A percentile compares a stretch with the other conserved stretches of the same genome.
Evolutionary conservation across 352 stramenopile species (phyloP).

Genomic region (Aphanomyces cochlioides): DNA sequence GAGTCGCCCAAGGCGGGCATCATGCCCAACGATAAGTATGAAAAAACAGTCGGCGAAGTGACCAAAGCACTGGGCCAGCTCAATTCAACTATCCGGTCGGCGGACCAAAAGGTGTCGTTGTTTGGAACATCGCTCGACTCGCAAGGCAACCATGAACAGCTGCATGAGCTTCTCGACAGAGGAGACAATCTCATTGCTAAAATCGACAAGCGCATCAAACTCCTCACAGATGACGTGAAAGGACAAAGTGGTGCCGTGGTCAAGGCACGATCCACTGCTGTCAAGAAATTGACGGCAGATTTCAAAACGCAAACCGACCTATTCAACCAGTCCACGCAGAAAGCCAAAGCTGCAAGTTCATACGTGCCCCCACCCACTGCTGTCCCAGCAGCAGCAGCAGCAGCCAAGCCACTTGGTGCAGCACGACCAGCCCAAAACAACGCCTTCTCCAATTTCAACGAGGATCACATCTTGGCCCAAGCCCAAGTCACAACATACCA

Average conservation of each 20-base stretch:
- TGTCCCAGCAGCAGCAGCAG: neutral
- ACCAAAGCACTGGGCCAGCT: slow-evolving; percentile 57
- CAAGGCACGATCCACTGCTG: slow-evolving; percentile 46
- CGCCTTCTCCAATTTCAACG: slow-evolving; percentile 53
- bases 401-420: neutral
- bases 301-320: slow-evolving; percentile 62
- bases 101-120: slow-evolving; percentile 62
- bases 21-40: slow-evolving; percentile 43
- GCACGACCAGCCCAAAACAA: neutral
- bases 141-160: slow-evolving; percentile 55
- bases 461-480: slow-evolving; percentile 65
- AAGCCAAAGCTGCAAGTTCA: slow-evolving; percentile 26
- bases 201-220: slow-evolving; percentile 53
- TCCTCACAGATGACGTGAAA: slow-evolving; percentile 37
- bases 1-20: slow-evolving; percentile 51
- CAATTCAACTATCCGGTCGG: slow-evolving; percentile 53
- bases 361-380: neutral
- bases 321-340: slow-evolving; percentile 55
- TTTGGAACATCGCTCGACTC: slow-evolving; percentile 56
- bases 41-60: slow-evolving; percentile 51
- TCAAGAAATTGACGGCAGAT: slow-evolving; percentile 53
- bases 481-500: slow-evolving; percentile 59
- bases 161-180: slow-evolving; percentile 54
- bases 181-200: slow-evolving; percentile 57
- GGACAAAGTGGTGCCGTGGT: slow-evolving; percentile 37